A percentile compares a stretch with the other conserved stretches of the same genome.
Evolutionary conservation across 2,329 filamentous ascomycete species (phyloP).

Genomic region (Nemania serpens): DNA sequence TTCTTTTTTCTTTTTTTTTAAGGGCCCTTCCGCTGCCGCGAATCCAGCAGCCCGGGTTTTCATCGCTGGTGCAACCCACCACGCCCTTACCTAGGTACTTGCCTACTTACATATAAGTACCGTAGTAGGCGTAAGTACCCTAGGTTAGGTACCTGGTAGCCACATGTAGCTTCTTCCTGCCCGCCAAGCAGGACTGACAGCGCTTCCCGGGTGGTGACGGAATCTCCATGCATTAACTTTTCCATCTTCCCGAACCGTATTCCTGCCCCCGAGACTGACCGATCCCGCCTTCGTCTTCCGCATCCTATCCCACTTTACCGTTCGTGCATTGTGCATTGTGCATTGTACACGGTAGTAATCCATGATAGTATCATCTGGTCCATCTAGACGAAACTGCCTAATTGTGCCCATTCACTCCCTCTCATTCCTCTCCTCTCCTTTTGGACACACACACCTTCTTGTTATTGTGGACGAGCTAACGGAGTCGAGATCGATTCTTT

Average conservation of each 20-base stretch:
- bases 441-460: slow-evolving; percentile 6
- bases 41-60: slow-evolving; percentile 28
- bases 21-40: slow-evolving; percentile 13
- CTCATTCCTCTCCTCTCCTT: no score
- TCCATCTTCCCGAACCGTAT: slow-evolving; percentile 21
- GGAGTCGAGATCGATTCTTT: neutral
- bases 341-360: no score
- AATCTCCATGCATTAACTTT: slow-evolving; percentile 36
- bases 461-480: neutral
- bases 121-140: no score
- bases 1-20: neutral
- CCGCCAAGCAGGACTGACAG: slow-evolving; percentile 11
- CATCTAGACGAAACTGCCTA: slow-evolving; percentile 12
- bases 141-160: no score
- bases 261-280: slow-evolving; percentile 21
- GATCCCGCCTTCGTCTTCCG: slow-evolving; percentile 21
- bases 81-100: no score
- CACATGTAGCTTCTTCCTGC: slow-evolving; percentile 19
- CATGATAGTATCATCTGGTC: no score
- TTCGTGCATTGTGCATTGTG: neutral
- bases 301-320: slow-evolving; percentile 5
- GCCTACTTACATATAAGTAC: no score
- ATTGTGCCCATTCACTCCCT: slow-evolving; percentile 9
- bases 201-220: slow-evolving; percentile 37
- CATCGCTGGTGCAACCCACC: slow-evolving; percentile 23